phyloP scores from a whole-genome alignment of 2,329 filamentous ascomycete species.

The Xylaria arbuscula region DNA sequence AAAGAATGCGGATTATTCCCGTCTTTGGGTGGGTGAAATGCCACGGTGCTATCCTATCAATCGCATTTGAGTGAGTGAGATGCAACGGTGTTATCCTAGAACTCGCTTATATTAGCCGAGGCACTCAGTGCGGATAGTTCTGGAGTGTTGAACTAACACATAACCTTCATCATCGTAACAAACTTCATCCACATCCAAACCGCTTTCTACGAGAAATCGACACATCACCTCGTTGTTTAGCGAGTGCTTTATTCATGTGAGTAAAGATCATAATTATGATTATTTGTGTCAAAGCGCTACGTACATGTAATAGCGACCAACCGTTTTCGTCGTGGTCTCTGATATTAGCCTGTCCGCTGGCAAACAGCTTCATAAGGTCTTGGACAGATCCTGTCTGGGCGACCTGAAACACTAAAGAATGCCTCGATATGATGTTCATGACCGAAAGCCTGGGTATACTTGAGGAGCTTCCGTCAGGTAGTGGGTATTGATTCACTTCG shows the following conservation, averaged over 20 bases:
- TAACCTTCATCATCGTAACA: not conserved
- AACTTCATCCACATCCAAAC: not conserved
- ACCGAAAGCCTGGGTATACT: not conserved
- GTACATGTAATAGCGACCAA: conserved; percentile 1
- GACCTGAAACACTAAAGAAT: not conserved
- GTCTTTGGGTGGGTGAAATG: not conserved
- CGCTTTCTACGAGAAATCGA: not conserved
- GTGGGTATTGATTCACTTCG: not conserved
- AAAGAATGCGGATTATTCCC: not conserved
- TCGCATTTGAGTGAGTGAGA: not conserved
- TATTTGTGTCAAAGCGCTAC: not conserved
- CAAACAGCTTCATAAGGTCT: not conserved
- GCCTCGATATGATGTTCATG: not conserved
- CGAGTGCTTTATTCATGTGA: not conserved
- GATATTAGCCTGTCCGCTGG: not conserved
- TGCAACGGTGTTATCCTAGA: not conserved
- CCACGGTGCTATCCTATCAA: not conserved
- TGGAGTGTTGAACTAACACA: too few species aligned
- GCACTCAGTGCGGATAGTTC: too few species aligned
- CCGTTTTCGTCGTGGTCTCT: not conserved
- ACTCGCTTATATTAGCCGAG: not conserved
- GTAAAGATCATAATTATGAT: not conserved
- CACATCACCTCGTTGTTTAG: not conserved
- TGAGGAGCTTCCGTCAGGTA: not conserved
- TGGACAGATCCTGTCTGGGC: not conserved